Evolutionary conservation across 1,139 yeast species (phyloP).

Genomic region (Pichia sp.): DNA sequence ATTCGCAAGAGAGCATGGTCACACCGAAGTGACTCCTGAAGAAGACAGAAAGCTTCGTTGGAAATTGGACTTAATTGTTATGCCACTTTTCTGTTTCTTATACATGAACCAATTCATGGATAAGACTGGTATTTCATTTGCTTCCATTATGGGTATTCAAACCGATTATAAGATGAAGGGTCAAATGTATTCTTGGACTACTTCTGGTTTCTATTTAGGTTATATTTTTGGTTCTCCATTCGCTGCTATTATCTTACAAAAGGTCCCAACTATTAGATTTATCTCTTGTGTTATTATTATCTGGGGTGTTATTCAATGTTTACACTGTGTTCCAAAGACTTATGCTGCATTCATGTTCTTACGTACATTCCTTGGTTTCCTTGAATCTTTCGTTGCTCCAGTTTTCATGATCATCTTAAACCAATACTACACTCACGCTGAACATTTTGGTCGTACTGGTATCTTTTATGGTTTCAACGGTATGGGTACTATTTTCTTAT

Average conservation of each 20-base stretch:
- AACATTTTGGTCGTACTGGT: constrained; percentile 46
- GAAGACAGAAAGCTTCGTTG: constrained; percentile 30
- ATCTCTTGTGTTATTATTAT: constrained; percentile 36
- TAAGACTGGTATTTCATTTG: constrained; percentile 54
- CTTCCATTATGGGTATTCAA: constrained; percentile 57
- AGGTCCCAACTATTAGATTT: constrained; percentile 42
- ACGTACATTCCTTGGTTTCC: constrained; percentile 45
- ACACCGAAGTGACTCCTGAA: constrained; percentile 28
- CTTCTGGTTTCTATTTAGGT: constrained; percentile 53
- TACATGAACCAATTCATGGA: constrained; percentile 64
- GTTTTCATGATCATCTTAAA: constrained; percentile 49
- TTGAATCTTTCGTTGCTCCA: constrained; percentile 49
- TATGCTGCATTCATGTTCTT: constrained; percentile 39
- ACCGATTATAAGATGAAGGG: constrained; percentile 50
- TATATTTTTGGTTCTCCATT: constrained; percentile 52
- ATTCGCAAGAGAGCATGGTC: constrained; percentile 28
- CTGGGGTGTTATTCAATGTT: constrained; percentile 45
- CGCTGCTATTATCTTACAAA: constrained; percentile 40
- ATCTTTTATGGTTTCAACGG: constrained; percentile 52
- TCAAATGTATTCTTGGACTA: constrained; percentile 52
- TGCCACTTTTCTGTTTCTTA: constrained; percentile 52
- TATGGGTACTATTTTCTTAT: constrained; percentile 44
- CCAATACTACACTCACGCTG: constrained; percentile 49
- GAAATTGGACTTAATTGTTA: constrained; percentile 51
- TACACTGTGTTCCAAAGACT: constrained; percentile 41